These are phyloP conservation scores for Endocladia muricata DNA, from an alignment of 31 red algal species.

Conservation along the genomic window DNA sequence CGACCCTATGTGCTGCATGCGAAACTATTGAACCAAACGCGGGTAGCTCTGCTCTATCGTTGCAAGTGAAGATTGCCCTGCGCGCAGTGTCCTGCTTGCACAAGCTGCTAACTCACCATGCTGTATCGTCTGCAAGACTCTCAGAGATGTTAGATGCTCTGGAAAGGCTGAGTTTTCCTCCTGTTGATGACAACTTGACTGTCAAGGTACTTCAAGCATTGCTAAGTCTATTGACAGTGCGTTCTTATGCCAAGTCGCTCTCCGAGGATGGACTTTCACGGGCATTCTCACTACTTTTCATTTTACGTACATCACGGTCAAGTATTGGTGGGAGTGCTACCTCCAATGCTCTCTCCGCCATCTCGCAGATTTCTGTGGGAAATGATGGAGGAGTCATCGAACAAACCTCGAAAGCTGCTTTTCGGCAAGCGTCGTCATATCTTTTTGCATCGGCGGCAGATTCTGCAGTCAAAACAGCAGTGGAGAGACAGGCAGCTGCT, in stretches of 20 bases:
- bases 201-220: conserved; percentile 78
- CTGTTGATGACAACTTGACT: conserved; percentile 53
- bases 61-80: conserved; percentile 32
- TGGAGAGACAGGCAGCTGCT: conserved; percentile 11
- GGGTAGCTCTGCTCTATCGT: not conserved
- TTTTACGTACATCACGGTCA: conserved; percentile 17
- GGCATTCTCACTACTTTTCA: conserved; percentile 64
- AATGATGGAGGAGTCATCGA: conserved; percentile 62
- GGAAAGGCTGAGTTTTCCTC: conserved; percentile 23
- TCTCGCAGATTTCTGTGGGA: conserved; percentile 31
- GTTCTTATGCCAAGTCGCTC: conserved; percentile 41
- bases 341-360: conserved; percentile 50
- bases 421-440: conserved; percentile 73
- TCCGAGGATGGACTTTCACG: conserved; percentile 34
- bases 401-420: conserved; percentile 68
- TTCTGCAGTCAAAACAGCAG: conserved; percentile 51
- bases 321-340: conserved; percentile 7
- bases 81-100: conserved; percentile 68
- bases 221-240: conserved; percentile 68
- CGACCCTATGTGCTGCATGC: conserved; percentile 63
- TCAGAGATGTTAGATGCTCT: conserved; percentile 51
- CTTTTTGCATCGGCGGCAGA: conserved; percentile 64
- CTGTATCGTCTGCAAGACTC: conserved; percentile 12
- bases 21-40: not conserved
- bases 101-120: conserved; percentile 66